phyloP scores from a whole-genome alignment of 805 yeast genomes.

The Komagataella populi region DNA sequence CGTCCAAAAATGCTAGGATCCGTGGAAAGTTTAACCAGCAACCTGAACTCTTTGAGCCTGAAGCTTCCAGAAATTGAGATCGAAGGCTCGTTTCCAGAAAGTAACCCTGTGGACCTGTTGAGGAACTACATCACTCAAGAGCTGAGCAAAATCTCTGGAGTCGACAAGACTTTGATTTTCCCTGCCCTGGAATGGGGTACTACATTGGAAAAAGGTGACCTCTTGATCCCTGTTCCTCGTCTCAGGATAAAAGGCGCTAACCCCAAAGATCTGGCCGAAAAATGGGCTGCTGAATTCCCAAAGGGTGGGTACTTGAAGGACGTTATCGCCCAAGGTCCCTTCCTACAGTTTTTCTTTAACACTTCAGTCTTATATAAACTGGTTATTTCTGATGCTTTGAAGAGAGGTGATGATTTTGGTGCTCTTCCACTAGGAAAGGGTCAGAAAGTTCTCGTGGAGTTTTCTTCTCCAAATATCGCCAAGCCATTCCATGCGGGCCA shows the following conservation, averaged over 20 bases:
- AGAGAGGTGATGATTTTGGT: slow-evolving; percentile 54
- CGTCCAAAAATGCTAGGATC: slow-evolving; percentile 12
- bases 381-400: slow-evolving; percentile 58
- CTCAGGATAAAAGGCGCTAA: slow-evolving; percentile 72
- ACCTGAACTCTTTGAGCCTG: slow-evolving; percentile 13
- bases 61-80: slow-evolving; percentile 24
- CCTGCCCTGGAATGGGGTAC: slow-evolving; percentile 83
- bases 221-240: slow-evolving; percentile 86
- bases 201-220: slow-evolving; percentile 83
- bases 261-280: slow-evolving; percentile 58
- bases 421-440: slow-evolving; percentile 57
- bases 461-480: slow-evolving; percentile 96
- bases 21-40: slow-evolving; percentile 10
- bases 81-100: slow-evolving; percentile 58
- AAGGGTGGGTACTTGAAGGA: slow-evolving; percentile 52
- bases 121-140: slow-evolving; percentile 83
- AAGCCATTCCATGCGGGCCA: slow-evolving; percentile 99
- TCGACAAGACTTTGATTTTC: slow-evolving; percentile 53
- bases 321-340: slow-evolving; percentile 79
- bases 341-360: slow-evolving; percentile 78
- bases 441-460: slow-evolving; percentile 70
- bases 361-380: slow-evolving; percentile 51
- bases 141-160: slow-evolving; percentile 59
- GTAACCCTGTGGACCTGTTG: slow-evolving; percentile 75
- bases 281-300: slow-evolving; percentile 72